Evolutionary conservation across 2,329 filamentous ascomycete genomes (phyloP).

Genomic region (Nigrograna mackinnonii): DNA sequence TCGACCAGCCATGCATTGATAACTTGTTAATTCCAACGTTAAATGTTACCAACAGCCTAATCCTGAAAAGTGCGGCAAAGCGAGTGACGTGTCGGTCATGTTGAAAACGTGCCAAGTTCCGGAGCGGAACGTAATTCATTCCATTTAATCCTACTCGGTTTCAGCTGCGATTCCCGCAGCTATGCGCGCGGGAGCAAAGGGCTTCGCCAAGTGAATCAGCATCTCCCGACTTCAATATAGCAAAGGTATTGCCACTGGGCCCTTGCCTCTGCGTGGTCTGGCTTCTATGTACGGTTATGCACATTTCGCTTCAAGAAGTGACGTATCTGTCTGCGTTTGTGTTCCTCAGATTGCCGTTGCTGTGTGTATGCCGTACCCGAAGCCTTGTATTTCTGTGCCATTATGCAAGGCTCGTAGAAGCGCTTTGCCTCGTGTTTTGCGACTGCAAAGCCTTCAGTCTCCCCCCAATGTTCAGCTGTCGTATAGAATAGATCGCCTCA

Average conservation of each 20-base stretch:
- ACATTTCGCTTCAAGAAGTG: conserved; percentile 1
- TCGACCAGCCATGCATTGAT: no score
- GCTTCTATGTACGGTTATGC: neutral
- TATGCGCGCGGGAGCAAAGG: conserved; percentile 4
- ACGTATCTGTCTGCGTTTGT: neutral
- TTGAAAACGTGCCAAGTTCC: no score
- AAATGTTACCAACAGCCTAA: no score
- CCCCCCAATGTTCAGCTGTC: conserved; percentile 7
- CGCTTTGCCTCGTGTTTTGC: conserved; percentile 9
- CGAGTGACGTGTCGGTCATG: no score
- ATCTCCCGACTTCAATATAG: conserved; percentile 9
- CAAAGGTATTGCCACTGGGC: conserved; percentile 15
- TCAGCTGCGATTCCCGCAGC: conserved; percentile 5
- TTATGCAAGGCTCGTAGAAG: conserved; percentile 5
- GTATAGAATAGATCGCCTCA: conserved; percentile 6
- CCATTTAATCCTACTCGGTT: conserved; percentile 9
- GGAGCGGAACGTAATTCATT: no score
- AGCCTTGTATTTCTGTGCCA: neutral
- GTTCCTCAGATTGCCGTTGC: neutral
- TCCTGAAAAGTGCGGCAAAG: no score
- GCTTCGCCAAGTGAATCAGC: neutral
- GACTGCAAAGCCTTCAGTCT: conserved; percentile 9
- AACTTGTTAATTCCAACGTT: no score
- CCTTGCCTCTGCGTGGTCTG: neutral
- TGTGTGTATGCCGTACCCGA: neutral